These are phyloP conservation scores for Candida vaughaniae DNA, from an alignment of 805 yeast genomes.

Conservation along the genomic window DNA sequence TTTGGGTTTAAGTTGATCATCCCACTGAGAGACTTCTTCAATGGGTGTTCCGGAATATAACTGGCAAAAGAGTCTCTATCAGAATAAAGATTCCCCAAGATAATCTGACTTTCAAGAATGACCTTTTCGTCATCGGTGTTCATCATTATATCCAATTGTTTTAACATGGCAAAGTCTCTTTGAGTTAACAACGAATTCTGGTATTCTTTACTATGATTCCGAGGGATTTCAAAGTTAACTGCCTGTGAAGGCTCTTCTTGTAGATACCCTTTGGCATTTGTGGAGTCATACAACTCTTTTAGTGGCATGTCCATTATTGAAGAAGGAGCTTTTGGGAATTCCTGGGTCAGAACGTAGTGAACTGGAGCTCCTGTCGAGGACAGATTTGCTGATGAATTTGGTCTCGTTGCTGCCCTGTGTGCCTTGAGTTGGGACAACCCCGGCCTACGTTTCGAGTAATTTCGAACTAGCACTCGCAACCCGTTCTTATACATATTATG, in stretches of 20 bases:
- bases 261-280: not conserved
- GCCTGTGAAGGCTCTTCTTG: conserved; percentile 6
- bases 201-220: conserved; percentile 21
- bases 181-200: conserved; percentile 19
- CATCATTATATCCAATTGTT: conserved; percentile 23
- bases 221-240: conserved; percentile 28
- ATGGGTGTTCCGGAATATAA: conserved; percentile 35
- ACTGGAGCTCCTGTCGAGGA: not conserved
- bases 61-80: conserved; percentile 27
- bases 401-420: conserved; percentile 3
- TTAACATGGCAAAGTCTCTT: conserved; percentile 25
- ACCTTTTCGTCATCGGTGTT: conserved; percentile 24
- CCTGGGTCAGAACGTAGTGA: conserved; percentile 26
- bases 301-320: conserved; percentile 15
- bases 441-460: conserved; percentile 8
- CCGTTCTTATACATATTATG: too few species aligned
- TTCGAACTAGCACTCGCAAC: too few species aligned
- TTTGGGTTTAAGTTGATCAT: conserved; percentile 36
- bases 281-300: conserved; percentile 17
- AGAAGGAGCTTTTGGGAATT: conserved; percentile 33
- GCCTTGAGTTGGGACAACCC: conserved; percentile 9
- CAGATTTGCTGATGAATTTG: not conserved
- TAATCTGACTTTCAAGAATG: conserved; percentile 21
- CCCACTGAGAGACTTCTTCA: conserved; percentile 39
- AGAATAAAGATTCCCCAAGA: conserved; percentile 24